phyloP scores from a whole-genome alignment of 257 asterid genomes.

The Nicotiana tabacum region DNA sequence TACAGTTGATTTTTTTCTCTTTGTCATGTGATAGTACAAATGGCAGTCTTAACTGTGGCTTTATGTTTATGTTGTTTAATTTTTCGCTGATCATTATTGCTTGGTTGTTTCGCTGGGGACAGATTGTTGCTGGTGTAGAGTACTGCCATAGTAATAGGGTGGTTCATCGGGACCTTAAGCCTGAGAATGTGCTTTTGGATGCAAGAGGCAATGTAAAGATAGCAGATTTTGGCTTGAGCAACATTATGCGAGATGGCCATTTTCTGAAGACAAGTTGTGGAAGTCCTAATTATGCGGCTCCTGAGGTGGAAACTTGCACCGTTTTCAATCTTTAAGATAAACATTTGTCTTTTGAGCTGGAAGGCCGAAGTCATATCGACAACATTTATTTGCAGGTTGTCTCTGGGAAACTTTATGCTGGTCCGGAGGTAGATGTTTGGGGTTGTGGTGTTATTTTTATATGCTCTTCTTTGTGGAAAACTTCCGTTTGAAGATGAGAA shows the following conservation, averaged over 20 bases:
- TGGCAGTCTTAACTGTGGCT: neutral
- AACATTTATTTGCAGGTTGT: constrained; percentile 63
- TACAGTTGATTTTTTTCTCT: constrained; percentile 18
- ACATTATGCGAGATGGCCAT: constrained; percentile 94
- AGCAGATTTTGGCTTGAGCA: constrained; percentile 93
- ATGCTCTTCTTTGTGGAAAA: constrained; percentile 94
- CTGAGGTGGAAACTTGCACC: constrained; percentile 55
- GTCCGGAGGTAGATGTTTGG: constrained; percentile 97
- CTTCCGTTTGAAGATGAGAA: constrained; percentile 98
- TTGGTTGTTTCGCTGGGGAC: constrained; percentile 17
- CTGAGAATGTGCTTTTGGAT: constrained; percentile 91
- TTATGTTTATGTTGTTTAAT: neutral
- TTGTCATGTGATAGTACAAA: neutral
- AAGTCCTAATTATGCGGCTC: constrained; percentile 98
- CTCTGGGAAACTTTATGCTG: constrained; percentile 93
- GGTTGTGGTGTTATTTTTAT: constrained; percentile 88
- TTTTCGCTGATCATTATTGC: neutral
- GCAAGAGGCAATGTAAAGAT: constrained; percentile 74
- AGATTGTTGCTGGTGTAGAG: constrained; percentile 85
- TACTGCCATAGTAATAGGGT: constrained; percentile 92
- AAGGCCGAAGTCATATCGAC: constrained; percentile 5
- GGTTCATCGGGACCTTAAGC: constrained; percentile 97
- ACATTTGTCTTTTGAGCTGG: neutral
- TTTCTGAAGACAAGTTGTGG: constrained; percentile 96
- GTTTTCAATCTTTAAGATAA: constrained; percentile 6